A percentile compares a stretch with the other conserved stretches of the same genome.
Conservation (phyloP, 108 stramenopile genomes). For the Cyclotella cryptica region DNA sequence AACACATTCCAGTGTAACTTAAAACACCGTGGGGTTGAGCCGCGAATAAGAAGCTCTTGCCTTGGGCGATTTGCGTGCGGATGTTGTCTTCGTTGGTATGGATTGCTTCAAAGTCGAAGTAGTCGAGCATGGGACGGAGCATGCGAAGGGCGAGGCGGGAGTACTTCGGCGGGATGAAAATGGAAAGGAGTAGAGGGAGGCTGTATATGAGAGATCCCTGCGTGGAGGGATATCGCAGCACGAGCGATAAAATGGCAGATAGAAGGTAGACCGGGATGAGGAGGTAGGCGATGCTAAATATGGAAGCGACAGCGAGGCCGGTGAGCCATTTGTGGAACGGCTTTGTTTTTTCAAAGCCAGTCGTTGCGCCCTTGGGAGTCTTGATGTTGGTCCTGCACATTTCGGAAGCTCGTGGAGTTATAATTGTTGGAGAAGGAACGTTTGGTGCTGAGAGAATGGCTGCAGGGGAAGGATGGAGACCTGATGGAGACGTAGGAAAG, state of each 20-base stretch:
- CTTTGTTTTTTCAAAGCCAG: background rate
- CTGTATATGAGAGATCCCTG: constrained; percentile 28
- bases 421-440: no score
- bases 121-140: constrained; percentile 59
- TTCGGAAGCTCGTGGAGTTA: background rate
- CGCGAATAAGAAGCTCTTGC: constrained; percentile 44
- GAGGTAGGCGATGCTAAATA: constrained; percentile 68
- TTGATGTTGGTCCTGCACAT: background rate
- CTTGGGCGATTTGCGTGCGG: constrained; percentile 22
- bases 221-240: constrained; percentile 36
- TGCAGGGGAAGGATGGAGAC: no score
- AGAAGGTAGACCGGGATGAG: constrained; percentile 68
- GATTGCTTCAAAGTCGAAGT: constrained; percentile 74
- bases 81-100: constrained; percentile 54
- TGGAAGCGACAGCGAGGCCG: constrained; percentile 57
- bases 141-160: constrained; percentile 28
- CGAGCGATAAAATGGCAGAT: constrained; percentile 22
- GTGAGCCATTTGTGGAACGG: constrained; percentile 46
- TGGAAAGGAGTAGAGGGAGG: constrained; percentile 49
- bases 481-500: no score
- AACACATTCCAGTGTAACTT: constrained; percentile 46
- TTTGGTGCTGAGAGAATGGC: no score
- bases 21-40: constrained; percentile 75
- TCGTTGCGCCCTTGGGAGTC: background rate
- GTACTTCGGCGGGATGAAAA: constrained; percentile 28